Conservation (phyloP, 2,329 filamentous ascomycete species). For the Atkinsonella texensis region DNA sequence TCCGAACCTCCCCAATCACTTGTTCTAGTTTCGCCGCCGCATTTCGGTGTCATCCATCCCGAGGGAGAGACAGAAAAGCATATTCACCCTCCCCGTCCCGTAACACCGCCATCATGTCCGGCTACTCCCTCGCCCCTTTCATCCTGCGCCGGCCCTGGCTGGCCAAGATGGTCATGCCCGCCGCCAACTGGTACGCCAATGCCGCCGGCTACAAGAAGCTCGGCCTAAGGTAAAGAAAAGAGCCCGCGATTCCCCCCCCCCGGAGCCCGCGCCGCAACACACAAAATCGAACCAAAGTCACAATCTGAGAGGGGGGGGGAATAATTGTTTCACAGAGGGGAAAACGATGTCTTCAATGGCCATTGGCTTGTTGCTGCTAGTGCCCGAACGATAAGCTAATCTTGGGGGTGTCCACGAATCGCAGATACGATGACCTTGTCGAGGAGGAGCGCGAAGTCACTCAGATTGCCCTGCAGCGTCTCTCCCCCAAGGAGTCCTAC, state of each 20-base stretch:
- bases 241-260: conserved; percentile 9
- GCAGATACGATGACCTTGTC: conserved; percentile 86
- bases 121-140: conserved; percentile 59
- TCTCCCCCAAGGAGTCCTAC: conserved; percentile 81
- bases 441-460: conserved; percentile 83
- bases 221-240: conserved; percentile 66
- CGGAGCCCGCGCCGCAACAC: background rate
- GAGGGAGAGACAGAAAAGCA: conserved; percentile 8
- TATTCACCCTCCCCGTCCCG: conserved; percentile 12
- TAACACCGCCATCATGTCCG: conserved; percentile 41
- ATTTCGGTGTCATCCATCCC: conserved; percentile 20
- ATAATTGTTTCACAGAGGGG: too few species aligned
- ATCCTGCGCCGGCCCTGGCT: conserved; percentile 82
- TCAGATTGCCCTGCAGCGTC: conserved; percentile 79
- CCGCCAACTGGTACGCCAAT: conserved; percentile 81
- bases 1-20: conserved; percentile 20
- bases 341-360: background rate
- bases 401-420: conserved; percentile 6
- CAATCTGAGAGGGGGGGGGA: too few species aligned
- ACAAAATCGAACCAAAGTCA: background rate
- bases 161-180: conserved; percentile 58
- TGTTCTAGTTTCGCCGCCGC: too few species aligned
- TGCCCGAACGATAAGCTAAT: conserved; percentile 11
- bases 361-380: too few species aligned
- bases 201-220: conserved; percentile 87